Conservation (phyloP, 2,329 filamentous ascomycete genomes). For the Clonostachys rhizophaga region DNA sequence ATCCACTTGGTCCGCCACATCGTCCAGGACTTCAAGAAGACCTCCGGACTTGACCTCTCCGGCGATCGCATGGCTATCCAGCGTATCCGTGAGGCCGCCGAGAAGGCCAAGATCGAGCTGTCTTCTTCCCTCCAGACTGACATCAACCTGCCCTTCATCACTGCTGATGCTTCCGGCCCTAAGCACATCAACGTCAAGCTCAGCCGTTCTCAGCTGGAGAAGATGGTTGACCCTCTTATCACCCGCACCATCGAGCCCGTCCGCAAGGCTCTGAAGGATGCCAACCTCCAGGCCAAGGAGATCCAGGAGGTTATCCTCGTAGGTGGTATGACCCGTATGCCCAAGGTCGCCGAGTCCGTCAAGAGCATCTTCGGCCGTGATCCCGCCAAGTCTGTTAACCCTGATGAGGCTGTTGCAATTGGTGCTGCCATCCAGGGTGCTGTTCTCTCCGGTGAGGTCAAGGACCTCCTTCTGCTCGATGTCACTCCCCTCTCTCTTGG, state of each 20-base stretch:
- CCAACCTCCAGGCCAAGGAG: conserved; percentile 83
- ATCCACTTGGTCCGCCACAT: conserved; percentile 91
- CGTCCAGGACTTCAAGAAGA: conserved; percentile 94
- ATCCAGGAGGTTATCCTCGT: conserved; percentile 98
- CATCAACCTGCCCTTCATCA: conserved; percentile 98
- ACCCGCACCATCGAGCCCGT: conserved; percentile 84
- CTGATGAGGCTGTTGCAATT: conserved; percentile 95
- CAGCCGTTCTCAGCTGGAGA: conserved; percentile 86
- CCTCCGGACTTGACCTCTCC: conserved; percentile 85
- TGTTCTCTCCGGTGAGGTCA: conserved; percentile 93
- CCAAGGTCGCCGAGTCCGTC: conserved; percentile 93
- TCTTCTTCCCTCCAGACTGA: conserved; percentile 94
- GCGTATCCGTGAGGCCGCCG: conserved; percentile 95
- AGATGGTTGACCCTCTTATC: conserved; percentile 87
- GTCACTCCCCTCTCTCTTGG: conserved; percentile 94
- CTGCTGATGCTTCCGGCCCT: conserved; percentile 87
- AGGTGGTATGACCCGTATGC: conserved; percentile 99
- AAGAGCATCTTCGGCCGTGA: conserved; percentile 97
- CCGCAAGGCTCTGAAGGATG: conserved; percentile 95
- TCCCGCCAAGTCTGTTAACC: conserved; percentile 96
- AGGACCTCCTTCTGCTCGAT: conserved; percentile 90
- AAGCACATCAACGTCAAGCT: conserved; percentile 99
- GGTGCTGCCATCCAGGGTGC: conserved; percentile 97
- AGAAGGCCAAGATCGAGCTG: conserved; percentile 99
- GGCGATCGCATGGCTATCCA: conserved; percentile 97